These are phyloP conservation scores for Calocybe cyanea DNA, from an alignment of 768 basidiomycete genomes.

Conservation along the genomic window DNA sequence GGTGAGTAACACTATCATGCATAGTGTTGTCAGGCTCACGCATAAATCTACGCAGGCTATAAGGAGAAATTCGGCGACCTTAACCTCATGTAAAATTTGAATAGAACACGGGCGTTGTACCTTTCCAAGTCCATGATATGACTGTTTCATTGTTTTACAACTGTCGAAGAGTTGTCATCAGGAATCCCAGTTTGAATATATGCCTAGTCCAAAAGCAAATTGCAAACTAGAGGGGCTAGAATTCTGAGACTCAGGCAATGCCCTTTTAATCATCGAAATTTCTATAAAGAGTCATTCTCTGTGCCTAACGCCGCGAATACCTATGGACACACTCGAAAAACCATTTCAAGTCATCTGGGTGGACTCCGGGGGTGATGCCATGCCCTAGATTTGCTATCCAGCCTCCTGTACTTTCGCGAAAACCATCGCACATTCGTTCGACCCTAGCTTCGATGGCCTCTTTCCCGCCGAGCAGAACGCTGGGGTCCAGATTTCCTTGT, in stretches of 20 bases:
- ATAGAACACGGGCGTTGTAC: no score
- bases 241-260: no score
- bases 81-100: slow-evolving; percentile 68
- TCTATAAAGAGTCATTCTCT: no score
- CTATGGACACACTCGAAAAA: slow-evolving; percentile 90
- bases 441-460: slow-evolving; percentile 86
- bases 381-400: slow-evolving; percentile 99
- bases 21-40: not conserved
- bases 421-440: slow-evolving; percentile 76
- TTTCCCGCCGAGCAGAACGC: slow-evolving; percentile 77
- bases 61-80: slow-evolving; percentile 97
- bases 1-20: slow-evolving; percentile 41
- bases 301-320: slow-evolving; percentile 46
- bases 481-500: slow-evolving; percentile 95
- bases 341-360: slow-evolving; percentile 89
- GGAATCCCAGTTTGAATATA: no score
- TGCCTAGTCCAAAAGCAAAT: no score
- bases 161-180: no score
- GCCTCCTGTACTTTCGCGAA: slow-evolving; percentile 60
- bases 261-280: no score
- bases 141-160: no score
- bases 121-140: slow-evolving; percentile 1
- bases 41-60: slow-evolving; percentile 53
- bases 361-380: slow-evolving; percentile 93
- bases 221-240: no score